Percentiles rank a stretch among this genome's conserved stretches.
phyloP scores from a whole-genome alignment of 345 rosid genomes.

The Euphorbia tirucalli region DNA sequence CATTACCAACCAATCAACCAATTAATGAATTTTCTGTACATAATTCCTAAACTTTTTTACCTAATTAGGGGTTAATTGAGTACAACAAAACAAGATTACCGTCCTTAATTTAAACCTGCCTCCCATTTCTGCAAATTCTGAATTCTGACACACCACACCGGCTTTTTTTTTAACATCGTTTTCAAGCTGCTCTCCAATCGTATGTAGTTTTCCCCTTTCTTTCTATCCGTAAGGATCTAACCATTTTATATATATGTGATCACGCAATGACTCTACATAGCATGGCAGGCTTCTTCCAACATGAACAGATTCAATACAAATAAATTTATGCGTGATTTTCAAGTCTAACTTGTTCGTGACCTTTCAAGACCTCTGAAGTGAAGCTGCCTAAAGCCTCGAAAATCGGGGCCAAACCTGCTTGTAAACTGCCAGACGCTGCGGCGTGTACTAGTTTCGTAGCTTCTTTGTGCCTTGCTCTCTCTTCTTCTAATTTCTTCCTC shows the following conservation, averaged over 20 bases:
- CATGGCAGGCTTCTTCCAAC: not conserved
- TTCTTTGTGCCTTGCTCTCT: constrained; percentile 72
- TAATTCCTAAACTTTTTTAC: constrained; percentile 31
- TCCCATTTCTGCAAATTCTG: too few relatives aligned
- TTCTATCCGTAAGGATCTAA: too few relatives aligned
- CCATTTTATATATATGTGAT: too few relatives aligned
- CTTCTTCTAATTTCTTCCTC: constrained; percentile 72
- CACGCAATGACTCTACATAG: constrained; percentile 26
- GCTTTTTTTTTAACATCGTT: too few relatives aligned
- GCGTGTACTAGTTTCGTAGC: constrained; percentile 58
- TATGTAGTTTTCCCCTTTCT: too few relatives aligned
- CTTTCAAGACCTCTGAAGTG: constrained; percentile 72
- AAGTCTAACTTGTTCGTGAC: constrained; percentile 72
- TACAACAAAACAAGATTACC: constrained; percentile 1
- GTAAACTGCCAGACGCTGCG: constrained; percentile 80
- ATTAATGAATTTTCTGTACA: constrained; percentile 51
- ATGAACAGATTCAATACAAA: constrained; percentile 3
- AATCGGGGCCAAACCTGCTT: constrained; percentile 78
- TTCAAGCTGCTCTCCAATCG: too few relatives aligned
- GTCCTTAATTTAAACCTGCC: too few relatives aligned
- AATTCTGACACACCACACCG: too few relatives aligned
- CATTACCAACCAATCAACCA: constrained; percentile 38
- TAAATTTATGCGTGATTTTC: constrained; percentile 25
- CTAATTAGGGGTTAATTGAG: constrained; percentile 11
- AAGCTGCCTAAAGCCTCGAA: constrained; percentile 77